phyloP scores from a whole-genome alignment of 805 yeast species.

The Barnettozyma sucrosica region DNA sequence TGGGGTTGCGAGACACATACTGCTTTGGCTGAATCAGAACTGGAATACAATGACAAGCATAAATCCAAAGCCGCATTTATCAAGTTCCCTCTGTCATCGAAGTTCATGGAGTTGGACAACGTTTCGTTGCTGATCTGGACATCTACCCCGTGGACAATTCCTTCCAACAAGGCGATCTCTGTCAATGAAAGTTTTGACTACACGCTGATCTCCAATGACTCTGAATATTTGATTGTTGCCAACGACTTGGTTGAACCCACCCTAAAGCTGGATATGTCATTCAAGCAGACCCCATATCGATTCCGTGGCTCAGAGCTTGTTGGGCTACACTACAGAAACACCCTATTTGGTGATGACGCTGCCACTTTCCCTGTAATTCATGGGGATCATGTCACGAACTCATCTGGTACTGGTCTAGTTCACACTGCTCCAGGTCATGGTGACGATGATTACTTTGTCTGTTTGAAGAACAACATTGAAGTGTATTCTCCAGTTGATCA shows the following conservation, averaged over 20 bases:
- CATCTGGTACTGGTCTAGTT: constrained; percentile 91
- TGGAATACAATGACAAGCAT: constrained; percentile 77
- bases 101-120: constrained; percentile 6
- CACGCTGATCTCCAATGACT: constrained; percentile 36
- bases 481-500: constrained; percentile 77
- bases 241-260: constrained; percentile 39
- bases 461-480: constrained; percentile 48
- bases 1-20: constrained; percentile 96
- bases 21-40: constrained; percentile 94
- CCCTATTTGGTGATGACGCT: constrained; percentile 22
- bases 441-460: constrained; percentile 79
- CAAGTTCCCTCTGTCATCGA: constrained; percentile 50
- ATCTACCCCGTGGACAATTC: constrained; percentile 96
- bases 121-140: constrained; percentile 76
- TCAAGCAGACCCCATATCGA: constrained; percentile 18
- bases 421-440: constrained; percentile 99
- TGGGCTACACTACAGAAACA: constrained; percentile 47
- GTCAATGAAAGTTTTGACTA: constrained; percentile 56
- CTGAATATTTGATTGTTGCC: constrained; percentile 54
- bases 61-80: constrained; percentile 62
- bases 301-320: constrained; percentile 40
- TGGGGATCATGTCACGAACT: constrained; percentile 75
- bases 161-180: constrained; percentile 80
- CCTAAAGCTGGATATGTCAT: constrained; percentile 25
- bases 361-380: constrained; percentile 52